Base-by-base conservation (phyloP, 78 protist genomes). In the Dictyostelium firmibasis region DNA sequence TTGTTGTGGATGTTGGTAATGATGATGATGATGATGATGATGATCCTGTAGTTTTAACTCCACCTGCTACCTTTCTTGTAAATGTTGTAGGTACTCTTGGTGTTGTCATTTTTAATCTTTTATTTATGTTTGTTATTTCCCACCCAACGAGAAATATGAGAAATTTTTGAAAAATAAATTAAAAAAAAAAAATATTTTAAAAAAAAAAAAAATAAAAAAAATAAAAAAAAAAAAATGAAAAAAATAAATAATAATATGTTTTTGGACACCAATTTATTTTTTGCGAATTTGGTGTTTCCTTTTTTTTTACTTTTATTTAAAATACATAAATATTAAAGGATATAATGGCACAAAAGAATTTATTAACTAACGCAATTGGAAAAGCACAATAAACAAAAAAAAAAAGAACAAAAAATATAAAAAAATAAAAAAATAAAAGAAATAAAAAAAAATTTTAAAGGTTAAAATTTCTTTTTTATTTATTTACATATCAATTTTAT, bases 61-160 rank as follows among this genome's bases (percentile, higher is more conserved):
- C 79, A 44, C 72, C 64, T 79, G 86, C 53, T 27, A 33, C 38
- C 13, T 89, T 89, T 81, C 94, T 36, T 14, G 47, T 67, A 67
- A 89, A 89, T 81, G 94, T 89, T 4, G 94, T 89, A 16, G 93
- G 93, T 23, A 38, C 60, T 81, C 69, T 81, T 35, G 83, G 83
- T 41, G 83, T 77, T 77, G 83, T 77, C 83, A 77, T 77, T 27
- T 29, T 70, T 31, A 0, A 10, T n/a, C 11, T n/a, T 29, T 25
- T 70, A 31, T 70, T 6, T 70, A n/a, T n/a, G n/a, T 38, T 38
- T 38, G 4, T 38, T 38, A 4, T 20, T 20, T 20, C 67, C 20
- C n/a, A 57, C 20, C 9, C 25, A 20, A 20, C 0, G 57, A 20
- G 67, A 57, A 57, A 20, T 57, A 8, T 29, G 29, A 70, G 33